Base-by-base conservation (phyloP, 2,329 filamentous ascomycete species). In the Trichophaea hybrida region DNA sequence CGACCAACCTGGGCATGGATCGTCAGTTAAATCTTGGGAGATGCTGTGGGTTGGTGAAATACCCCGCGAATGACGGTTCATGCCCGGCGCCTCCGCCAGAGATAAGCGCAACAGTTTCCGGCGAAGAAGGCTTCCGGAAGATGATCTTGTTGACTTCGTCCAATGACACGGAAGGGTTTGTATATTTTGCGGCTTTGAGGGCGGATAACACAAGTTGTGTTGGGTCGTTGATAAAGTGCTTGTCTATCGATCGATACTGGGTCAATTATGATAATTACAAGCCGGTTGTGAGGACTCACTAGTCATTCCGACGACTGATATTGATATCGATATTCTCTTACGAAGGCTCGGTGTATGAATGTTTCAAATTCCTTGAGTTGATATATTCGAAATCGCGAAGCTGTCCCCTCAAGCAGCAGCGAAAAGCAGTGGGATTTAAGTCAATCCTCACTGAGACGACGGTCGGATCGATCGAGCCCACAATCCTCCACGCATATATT, bases 151-250 rank as follows among this genome's bases (percentile, higher is more conserved):
- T 86, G 55, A 81, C 76, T 34, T 75, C 72, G 71, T 96, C 89
- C 67, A 93, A 80, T 55, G 85, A 84, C 31, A 94, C 76, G 38
- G 85, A 84, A 6, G 91, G 91, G 72, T 96, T 96, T 55, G 86
- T 89, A 63, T 86, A 75, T 24, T 88, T 91, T 37, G 93, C 77
- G 64, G 85, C 82, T 68, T 82, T 79, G 17, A 96, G 81, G 49
- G 90, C 86, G 46, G 82, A 77, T 70, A 81, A 78, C 71, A 96
- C 88, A 55, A 96, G 81, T 69, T 85, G 79, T 57, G 82, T 81
- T 46, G 89, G 82, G 71, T 94, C 86, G 72, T 88, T 83, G 76
- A 95, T 82, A 76, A 96, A 95, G 75, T 96, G 90, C 76, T 93
- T 94, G 62, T 77, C 71, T 35, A 80, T 24, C n/a, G 7, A n/a